Evolutionary conservation across 1,284 basidiomycete genomes (phyloP), one percentile per base, ranked within the genome.

Genomic region (Coniferiporia sulphurascens): DNA sequence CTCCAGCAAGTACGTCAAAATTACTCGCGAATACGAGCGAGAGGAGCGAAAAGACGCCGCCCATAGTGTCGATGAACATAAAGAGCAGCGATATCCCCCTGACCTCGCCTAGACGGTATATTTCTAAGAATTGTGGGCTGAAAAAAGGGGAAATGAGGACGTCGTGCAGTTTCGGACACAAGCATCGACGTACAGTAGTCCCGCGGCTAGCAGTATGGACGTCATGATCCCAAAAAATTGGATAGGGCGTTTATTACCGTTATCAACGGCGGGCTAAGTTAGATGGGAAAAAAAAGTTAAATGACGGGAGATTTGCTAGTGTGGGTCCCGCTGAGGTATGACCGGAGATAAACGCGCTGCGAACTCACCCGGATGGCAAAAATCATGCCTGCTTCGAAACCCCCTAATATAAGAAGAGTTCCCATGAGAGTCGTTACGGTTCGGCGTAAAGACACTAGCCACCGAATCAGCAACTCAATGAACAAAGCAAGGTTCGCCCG

Each of bases 41-140:
- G 8, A 90, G 72, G 63, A 84, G 78, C 51, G 78, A 83, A 71
- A 91, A 91, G 9, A 93, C 71, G 3, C 86, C 90, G 35, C 90
- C 90, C 15, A 83, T 67, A 55, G 85, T 80, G 69, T 93, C 91
- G 55, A 92, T 77, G 1, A 73, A 65, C 75, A 93, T 86, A 73
- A 93, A 92, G 2, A 76, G 48, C 52, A 89, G 72, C 0, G 85
- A 89, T 60, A 94, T 85, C 4, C 90, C 90, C 32, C 86, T 72
- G 48, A 93, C 91, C 68, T 91, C 84, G 63, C 76, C 76, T 63
- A 78, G 77, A 64, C 80, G 80, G 73, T 82, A 87, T 48, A 93
- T 93, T 69, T 92, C 89, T 60, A 69, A 75, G 64, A 77, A 82
- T 65, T 82, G 78, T 1, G 80, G 79, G 21, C 74, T 77, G 52